phyloP scores from a whole-genome alignment of 2,329 filamentous ascomycete species.

The Apiospora kogelbergensis region DNA sequence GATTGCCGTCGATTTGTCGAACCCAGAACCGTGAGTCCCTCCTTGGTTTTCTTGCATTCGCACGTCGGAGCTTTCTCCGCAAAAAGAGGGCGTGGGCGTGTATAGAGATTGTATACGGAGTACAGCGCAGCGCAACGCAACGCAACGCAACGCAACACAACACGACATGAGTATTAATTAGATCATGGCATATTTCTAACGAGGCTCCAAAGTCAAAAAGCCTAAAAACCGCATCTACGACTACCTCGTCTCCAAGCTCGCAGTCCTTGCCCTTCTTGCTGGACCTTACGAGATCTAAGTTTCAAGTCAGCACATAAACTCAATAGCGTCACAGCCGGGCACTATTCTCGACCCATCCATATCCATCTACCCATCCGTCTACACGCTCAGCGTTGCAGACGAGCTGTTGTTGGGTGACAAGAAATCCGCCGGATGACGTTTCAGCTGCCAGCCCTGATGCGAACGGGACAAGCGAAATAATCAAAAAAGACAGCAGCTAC shows the following conservation, averaged over 20 bases:
- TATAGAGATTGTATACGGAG: no score
- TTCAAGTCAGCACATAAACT: background rate
- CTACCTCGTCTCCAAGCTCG: background rate
- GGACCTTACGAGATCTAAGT: background rate
- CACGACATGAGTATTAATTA: background rate
- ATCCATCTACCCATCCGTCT: background rate
- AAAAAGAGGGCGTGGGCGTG: background rate
- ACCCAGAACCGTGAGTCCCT: background rate
- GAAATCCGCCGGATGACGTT: slow-evolving; percentile 7
- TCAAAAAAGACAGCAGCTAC: background rate
- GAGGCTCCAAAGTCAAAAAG: background rate
- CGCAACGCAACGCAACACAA: background rate
- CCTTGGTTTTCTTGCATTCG: background rate
- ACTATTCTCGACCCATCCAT: background rate
- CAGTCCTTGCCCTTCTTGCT: background rate
- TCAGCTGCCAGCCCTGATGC: slow-evolving; percentile 8
- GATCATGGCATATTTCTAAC: background rate
- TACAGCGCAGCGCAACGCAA: no score
- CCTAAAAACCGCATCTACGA: background rate
- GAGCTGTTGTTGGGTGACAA: background rate
- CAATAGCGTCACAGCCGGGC: background rate
- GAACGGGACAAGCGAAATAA: background rate
- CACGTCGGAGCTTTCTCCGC: background rate
- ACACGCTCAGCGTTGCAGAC: background rate
- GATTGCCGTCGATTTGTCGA: slow-evolving; percentile 5